These are phyloP conservation scores for Fusarium oligoseptatum DNA, from an alignment of 2,329 filamentous ascomycete genomes.

Conservation along the genomic window DNA sequence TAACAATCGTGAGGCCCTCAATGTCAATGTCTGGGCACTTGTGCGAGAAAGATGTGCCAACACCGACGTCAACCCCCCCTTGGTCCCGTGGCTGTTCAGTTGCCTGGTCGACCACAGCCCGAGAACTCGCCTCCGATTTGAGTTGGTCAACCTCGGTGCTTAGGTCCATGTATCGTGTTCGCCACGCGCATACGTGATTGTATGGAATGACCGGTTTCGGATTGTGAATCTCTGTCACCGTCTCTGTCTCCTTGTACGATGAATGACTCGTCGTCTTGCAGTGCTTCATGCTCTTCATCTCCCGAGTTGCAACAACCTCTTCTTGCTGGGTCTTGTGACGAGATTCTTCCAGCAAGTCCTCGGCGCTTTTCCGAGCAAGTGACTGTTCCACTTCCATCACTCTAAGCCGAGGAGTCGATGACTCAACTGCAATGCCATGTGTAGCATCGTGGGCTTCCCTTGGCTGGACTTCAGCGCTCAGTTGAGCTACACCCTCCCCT, in stretches of 20 bases:
- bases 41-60: constrained; percentile 36
- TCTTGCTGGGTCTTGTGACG: constrained; percentile 1
- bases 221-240: constrained; percentile 45
- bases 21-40: constrained; percentile 57
- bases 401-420: constrained; percentile 39
- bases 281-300: constrained; percentile 3
- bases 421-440: constrained; percentile 11
- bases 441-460: neutral
- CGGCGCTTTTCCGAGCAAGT: constrained; percentile 40
- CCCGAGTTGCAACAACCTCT: constrained; percentile 7
- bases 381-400: constrained; percentile 48
- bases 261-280: constrained; percentile 15
- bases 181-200: constrained; percentile 59
- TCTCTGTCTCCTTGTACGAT: constrained; percentile 17
- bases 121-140: constrained; percentile 54
- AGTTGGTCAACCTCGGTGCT: constrained; percentile 57
- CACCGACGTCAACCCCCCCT: constrained; percentile 30
- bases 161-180: constrained; percentile 57
- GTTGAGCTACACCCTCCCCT: constrained; percentile 1
- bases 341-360: constrained; percentile 33
- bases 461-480: constrained; percentile 10
- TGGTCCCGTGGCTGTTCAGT: constrained; percentile 25
- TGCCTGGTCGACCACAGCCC: constrained; percentile 16
- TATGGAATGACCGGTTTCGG: constrained; percentile 53
- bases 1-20: constrained; percentile 63